phyloP scores from a whole-genome alignment of 192 early-diverging fungal species.

The Polychytrium aggregatum region DNA sequence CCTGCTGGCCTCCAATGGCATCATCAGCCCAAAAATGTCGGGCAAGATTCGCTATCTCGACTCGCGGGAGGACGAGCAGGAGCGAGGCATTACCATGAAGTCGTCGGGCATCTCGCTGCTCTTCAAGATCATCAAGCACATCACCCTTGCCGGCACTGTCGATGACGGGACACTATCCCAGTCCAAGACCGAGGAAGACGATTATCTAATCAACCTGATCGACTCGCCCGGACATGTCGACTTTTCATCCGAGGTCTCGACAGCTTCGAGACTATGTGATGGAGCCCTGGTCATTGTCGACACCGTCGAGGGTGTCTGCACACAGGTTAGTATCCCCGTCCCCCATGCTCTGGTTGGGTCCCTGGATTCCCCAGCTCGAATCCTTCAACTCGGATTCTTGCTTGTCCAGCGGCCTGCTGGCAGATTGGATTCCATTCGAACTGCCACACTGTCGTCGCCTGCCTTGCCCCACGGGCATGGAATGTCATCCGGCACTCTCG shows the following conservation, averaged over 20 bases:
- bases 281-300: conserved; percentile 98
- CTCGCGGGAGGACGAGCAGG: conserved; percentile 94
- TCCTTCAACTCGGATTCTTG: no score
- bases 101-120: conserved; percentile 98
- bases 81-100: conserved; percentile 99
- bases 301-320: conserved; percentile 94
- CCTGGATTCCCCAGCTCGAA: no score
- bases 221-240: conserved; percentile 99
- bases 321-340: no score
- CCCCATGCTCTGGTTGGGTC: no score
- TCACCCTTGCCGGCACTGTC: conserved; percentile 73
- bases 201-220: conserved; percentile 99
- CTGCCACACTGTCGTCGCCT: no score
- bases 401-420: no score
- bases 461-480: no score
- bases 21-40: conserved; percentile 89
- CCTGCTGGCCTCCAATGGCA: conserved; percentile 94
- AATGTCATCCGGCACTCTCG: no score
- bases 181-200: conserved; percentile 72
- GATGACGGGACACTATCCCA: no score
- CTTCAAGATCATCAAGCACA: conserved; percentile 82
- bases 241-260: conserved; percentile 98
- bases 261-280: conserved; percentile 97
- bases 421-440: no score
- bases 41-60: conserved; percentile 96